Base-by-base conservation (phyloP, 352 stramenopile species). In the Halophytophthora batemanensis region DNA sequence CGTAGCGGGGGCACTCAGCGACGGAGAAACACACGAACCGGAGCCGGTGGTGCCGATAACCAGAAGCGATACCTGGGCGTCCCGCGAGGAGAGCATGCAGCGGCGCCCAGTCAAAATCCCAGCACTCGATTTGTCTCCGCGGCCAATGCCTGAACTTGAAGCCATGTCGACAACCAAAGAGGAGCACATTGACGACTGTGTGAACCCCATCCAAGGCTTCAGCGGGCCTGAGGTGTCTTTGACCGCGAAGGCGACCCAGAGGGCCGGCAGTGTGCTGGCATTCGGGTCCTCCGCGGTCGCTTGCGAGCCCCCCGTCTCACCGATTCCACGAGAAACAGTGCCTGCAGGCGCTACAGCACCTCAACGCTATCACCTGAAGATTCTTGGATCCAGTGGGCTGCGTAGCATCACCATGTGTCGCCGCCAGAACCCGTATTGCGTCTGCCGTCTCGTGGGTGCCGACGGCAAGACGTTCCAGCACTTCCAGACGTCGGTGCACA, bases 351-450 rank as follows among this genome's bases (percentile, higher is more conserved):
- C 25, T 6, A 15, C 60, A 25, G 12, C 36, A 3, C 8, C 64
- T 11, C 54, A 54, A 34, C 54, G 63, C n/a, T 68, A 64, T 15
- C 54, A 41, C 2, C 31, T 68, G 34, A 60, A 57, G 43, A 68
- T 68, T 22, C 17, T 64, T 38, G 49, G 60, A 6, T 54, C 54
- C 2, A 61, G 35, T 10, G 55, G 48, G 0, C 49, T 68, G 18
- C 48, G 60, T 41, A 50, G 60, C n/a, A 48, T 45, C 3, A 25
- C 58, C 2, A 68, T 57, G 40, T 39, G 37, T 25, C 54, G 55
- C 10, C 45, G 45, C 45, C 54, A 64, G 29, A 68, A 34, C 19
- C 60, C 60, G 4, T 68, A 68, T 31, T 68, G 60, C 39, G 17
- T 68, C 19, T 68, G 60, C 17, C 54, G 49, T 47, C 35, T 68